Base-by-base conservation (phyloP, 75 land plant genomes). In the Isoetes taiwanensis region DNA sequence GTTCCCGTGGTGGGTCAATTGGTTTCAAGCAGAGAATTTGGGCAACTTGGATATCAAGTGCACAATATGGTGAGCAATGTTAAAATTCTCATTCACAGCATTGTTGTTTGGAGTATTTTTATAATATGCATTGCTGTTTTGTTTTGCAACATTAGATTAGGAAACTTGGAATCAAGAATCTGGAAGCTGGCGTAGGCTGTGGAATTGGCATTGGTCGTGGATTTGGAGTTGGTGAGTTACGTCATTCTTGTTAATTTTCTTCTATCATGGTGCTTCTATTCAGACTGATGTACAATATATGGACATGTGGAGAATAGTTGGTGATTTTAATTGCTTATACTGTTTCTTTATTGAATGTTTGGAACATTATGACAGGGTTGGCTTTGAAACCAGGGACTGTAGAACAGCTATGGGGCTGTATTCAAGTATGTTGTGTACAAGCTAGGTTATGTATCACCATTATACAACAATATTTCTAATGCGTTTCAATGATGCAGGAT, bases 151-250 rank as follows among this genome's bases (percentile, higher is more conserved):
- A 23, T 53, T 42, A 77, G 93, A 30, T 79, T 3, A 75, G 60
- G 57, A 78, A 72, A 43, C 8, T 83, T 28, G 98, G 95, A 34
- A 61, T 90, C 31, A 91, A 79, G 78, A 82, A 71, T 30, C 59
- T 91, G 66, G 76, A 87, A 59, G 95, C 81, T 23, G 95, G 98
- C 24, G 59, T 83, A 52, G 98, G 98, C 25, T 91, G 98, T 72
- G 98, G 98, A 54, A 70, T 84, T 71, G 98, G 98, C 5, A 26
- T 91, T 59, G 98, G 98, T 34, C 98, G 87, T 81, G 98, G 98
- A 28, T 87, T 91, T 69, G 94, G 94, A 54, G 77, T 78, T 55
- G 98, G 98, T 87, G 78, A 48, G 80, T 64, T 41, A 40, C 21
- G 28, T 3, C 57, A 28, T 32, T 2, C 17, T n/a, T n/a, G n/a